Base-by-base conservation (phyloP, 2,329 filamentous ascomycete genomes). In the Fonsecaea pedrosoi region DNA sequence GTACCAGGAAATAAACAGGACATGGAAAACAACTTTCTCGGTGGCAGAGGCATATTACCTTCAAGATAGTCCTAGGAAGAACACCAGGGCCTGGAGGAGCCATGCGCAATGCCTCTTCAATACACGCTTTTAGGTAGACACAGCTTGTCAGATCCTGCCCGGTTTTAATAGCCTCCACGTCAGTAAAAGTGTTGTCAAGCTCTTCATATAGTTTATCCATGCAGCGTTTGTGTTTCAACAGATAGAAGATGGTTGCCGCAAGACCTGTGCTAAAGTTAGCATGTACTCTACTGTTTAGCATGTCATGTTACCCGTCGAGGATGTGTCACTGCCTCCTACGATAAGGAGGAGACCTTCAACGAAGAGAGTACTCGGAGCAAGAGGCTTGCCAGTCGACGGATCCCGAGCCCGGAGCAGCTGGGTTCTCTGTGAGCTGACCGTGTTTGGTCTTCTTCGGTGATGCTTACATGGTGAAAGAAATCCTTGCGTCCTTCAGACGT, bases 391-490 rank as follows among this genome's bases (percentile, higher is more conserved):
- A 1, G 54, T 57, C 15, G 38, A 34, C 10, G 54, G 2, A 13
- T 57, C 54, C 25, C 21, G 18, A 15, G 30, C 34, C 21, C 21
- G 13, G 35, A 57, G 35, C 1, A 57, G 54, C 42, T 48, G n/a
- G 4, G 13, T 48, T 48, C n/a, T 2, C 21, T 18, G 21, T 13
- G 13, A 7, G 37, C 13, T 38, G n/a, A n/a, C n/a, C n/a, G n/a
- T n/a, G n/a, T n/a, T n/a, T n/a, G n/a, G n/a, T n/a, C n/a, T n/a
- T n/a, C n/a, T n/a, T n/a, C n/a, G 10, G 35, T 7, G 4, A 9
- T 21, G 12, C 42, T 9, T 48, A 48, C 42, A 38, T 57, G 34
- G 15, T 35, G 32, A 35, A 57, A 57, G 30, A 57, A 57, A n/a
- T 57, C 54, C 13, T 40, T 57, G n/a, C 42, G 8, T 48, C 42